Conservation (phyloP, 164 flowering plant genomes). For the Hamamelis virginiana region DNA sequence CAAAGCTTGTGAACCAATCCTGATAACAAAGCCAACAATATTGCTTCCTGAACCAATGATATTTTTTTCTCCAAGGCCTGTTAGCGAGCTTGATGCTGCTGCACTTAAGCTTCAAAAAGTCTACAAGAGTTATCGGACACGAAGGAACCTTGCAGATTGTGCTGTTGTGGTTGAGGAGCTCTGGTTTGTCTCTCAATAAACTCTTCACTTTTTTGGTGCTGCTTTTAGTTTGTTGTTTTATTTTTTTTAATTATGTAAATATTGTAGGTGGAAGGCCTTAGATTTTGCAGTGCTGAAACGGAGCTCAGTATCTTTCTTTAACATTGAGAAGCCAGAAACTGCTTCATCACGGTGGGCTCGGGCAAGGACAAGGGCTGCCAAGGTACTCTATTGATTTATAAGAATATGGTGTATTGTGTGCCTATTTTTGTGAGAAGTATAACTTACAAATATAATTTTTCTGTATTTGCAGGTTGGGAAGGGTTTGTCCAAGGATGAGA, state of each 20-base stretch:
- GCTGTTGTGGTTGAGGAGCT: constrained; percentile 53
- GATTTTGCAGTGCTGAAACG: constrained; percentile 47
- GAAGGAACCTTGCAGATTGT: constrained; percentile 54
- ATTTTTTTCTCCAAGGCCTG: constrained; percentile 35
- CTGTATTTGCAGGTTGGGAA: constrained; percentile 43
- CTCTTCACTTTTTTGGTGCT: background rate
- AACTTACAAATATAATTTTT: background rate
- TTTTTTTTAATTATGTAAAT: background rate
- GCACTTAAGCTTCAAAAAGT: constrained; percentile 46
- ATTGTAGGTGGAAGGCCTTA: constrained; percentile 48
- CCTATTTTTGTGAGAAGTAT: background rate
- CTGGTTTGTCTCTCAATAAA: constrained; percentile 27
- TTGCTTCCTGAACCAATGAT: constrained; percentile 16
- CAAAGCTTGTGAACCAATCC: background rate
- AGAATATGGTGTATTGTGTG: background rate
- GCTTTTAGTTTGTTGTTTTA: background rate
- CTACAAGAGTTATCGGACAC: constrained; percentile 47
- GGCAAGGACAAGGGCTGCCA: constrained; percentile 43
- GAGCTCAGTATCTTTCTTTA: constrained; percentile 40
- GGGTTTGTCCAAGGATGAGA: constrained; percentile 52
- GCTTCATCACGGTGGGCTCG: constrained; percentile 41
- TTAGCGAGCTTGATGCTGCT: constrained; percentile 43
- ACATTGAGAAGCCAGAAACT: constrained; percentile 38
- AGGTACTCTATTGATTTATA: constrained; percentile 21
- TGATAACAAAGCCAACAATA: constrained; percentile 17